Percentiles rank a stretch among this genome's conserved stretches.
These are phyloP conservation scores for Lactuca sativa DNA, from an alignment of 129 eudicot species.

Conservation along the genomic window DNA sequence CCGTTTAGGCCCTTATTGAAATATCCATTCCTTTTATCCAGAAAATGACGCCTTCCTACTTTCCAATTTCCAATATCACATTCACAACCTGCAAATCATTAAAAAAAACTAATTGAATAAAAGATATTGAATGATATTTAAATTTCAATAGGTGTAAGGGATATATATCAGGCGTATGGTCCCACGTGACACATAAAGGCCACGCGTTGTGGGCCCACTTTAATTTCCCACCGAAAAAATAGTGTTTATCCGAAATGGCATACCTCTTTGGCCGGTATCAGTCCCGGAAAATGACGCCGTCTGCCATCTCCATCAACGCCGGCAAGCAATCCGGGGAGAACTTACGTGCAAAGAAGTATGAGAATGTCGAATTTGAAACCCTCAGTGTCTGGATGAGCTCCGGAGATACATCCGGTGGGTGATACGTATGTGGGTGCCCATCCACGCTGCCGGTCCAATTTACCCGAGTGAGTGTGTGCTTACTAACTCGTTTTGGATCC, in stretches of 20 bases:
- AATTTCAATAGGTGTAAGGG: not conserved
- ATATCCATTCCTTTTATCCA: not conserved
- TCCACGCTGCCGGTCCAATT: constrained; percentile 66
- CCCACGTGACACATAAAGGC: constrained; percentile 2
- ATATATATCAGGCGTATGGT: not conserved
- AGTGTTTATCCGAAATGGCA: constrained; percentile 22
- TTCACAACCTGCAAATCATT: constrained; percentile 1
- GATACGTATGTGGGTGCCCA: constrained; percentile 72
- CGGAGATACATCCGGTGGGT: constrained; percentile 53
- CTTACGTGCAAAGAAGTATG: constrained; percentile 64
- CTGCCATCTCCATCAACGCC: constrained; percentile 51
- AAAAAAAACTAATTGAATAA: not conserved
- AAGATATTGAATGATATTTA: not conserved
- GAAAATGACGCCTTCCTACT: not conserved
- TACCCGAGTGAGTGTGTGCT: constrained; percentile 63
- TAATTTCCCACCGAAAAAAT: not conserved
- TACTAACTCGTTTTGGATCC: constrained; percentile 60
- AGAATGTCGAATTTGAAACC: constrained; percentile 46
- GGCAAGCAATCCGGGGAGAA: constrained; percentile 69
- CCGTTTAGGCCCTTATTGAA: constrained; percentile 6
- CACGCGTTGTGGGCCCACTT: constrained; percentile 8
- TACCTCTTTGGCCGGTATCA: constrained; percentile 43
- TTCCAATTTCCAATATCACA: constrained; percentile 1
- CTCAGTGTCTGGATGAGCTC: constrained; percentile 45
- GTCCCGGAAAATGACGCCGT: constrained; percentile 53